Base-by-base conservation (phyloP, 208 protist genomes). In the Trichomonas tenax region DNA sequence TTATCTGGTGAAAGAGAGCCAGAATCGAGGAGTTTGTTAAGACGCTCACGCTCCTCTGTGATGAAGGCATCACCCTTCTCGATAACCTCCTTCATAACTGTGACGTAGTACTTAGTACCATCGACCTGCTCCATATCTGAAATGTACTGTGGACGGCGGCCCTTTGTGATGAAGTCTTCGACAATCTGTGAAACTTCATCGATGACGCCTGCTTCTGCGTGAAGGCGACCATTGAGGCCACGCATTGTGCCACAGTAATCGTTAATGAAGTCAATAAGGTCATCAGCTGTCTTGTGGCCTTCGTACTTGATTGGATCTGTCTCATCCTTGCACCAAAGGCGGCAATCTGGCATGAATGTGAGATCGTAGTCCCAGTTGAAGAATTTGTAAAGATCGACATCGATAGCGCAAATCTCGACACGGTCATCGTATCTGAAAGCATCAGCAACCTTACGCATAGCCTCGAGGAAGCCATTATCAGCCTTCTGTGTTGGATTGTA, bases 381-480 rank as follows among this genome's bases (percentile, higher is more conserved):
- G 34, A 93, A 93, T 51, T 93, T 93, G 44, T 93, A 93, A 41
- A 93, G 34, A 51, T 93, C 86, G 0, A 51, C 44, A 93, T 93
- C 86, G 31, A 48, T 93, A 9, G 86, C 86, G 26, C 41, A 41
- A 51, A 93, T 93, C 17, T 93, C 40, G 23, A 93, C 86, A 40
- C 86, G 40, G 36, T 93, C 86, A 51, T 93, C 86, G 31, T 93
- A 93, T 51, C 45, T 93, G 86, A 51, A 93, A 93, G 86, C 86
- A n/a, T 93, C 86, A 23, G 86, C 86, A 58, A 93, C 86, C 36
- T 93, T 44, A 48, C 86, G 40, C 86, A 93, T 93, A 38, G 23
- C 15, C 14, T 41, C 40, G 17, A 93, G 4, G 15, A 93, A 93
- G 48, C 45, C 45, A 4, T 48, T 51, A 38, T 44, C 41, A 26